Base-by-base conservation (phyloP, 2,329 filamentous ascomycete genomes). In the Fusarium sp. region DNA sequence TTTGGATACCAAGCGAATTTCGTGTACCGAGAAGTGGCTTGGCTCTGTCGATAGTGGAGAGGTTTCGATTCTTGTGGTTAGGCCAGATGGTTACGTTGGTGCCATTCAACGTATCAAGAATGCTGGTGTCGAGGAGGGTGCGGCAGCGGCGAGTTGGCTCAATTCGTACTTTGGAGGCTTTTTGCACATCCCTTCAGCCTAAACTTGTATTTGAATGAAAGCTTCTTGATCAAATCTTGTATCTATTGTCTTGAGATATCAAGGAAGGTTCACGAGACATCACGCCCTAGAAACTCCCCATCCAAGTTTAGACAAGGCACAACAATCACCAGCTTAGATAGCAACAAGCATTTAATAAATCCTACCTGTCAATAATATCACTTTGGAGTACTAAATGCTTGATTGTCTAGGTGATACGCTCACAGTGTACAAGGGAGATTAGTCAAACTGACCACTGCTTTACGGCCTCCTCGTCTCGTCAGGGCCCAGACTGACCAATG, bases 21-120 rank as follows among this genome's bases (percentile, higher is more conserved):
- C 84, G 30, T 92, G 89, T 79, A 92, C 89, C 14, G 86, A 90
- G 75, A 93, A 92, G 79, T 94, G 91, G 91, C 83, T 92, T 14
- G 91, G 89, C 39, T 86, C 84, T 47, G 81, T 93, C 5, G 82
- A 82, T 0, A 82, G 84, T 1, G 83, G 85, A 14, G 87, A 92
- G 71, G 86, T 91, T 12, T 89, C 88, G 5, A 86, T 93, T 41
- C 84, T 91, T 35, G 90, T 91, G 72, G 89, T 94, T 3, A 86
- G 92, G 10, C 92, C 92, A 0, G 92, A 94, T 80, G 92, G 92
- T 10, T 94, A 94, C 78, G 88, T 93, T 5, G 92, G 92, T 4
- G 89, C 86, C n/a, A 80, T 92, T n/a, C 83, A 85, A 47, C 81
- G 85, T 41, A 87, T 86, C 85, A 85, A 87, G 76, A 83, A 85